Evolutionary conservation across 2,329 filamentous ascomycete species (phyloP).

Genomic region (Aurifilum marmelostoma): DNA sequence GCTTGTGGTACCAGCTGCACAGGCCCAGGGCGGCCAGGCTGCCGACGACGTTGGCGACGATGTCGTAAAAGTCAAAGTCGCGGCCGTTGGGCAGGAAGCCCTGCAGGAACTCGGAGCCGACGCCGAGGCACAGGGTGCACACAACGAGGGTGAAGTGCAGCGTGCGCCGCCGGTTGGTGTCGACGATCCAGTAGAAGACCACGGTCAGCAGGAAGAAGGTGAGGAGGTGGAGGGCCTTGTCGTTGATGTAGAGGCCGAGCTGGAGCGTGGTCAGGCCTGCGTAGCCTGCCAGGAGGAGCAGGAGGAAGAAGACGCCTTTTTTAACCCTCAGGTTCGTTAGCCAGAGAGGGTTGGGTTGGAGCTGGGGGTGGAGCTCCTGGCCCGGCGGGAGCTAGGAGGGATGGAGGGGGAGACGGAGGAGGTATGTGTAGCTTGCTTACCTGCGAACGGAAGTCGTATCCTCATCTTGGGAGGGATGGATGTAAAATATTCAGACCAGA

Average conservation of each 20-base stretch:
- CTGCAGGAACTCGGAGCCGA: constrained; percentile 78
- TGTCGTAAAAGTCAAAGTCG: constrained; percentile 77
- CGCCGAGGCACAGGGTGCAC: constrained; percentile 72
- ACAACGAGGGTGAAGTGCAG: constrained; percentile 81
- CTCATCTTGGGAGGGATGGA: constrained; percentile 60
- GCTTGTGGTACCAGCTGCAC: constrained; percentile 90
- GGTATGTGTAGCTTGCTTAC: constrained; percentile 53
- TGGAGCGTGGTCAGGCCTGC: constrained; percentile 73
- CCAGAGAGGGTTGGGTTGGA: background rate
- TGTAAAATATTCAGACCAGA: background rate
- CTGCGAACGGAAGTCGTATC: constrained; percentile 86
- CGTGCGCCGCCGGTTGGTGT: constrained; percentile 83
- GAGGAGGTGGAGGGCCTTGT: constrained; percentile 85
- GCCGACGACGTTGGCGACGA: constrained; percentile 84
- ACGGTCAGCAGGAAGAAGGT: constrained; percentile 90
- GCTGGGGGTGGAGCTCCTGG: background rate
- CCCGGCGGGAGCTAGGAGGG: background rate
- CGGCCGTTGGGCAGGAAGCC: constrained; percentile 74
- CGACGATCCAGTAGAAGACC: constrained; percentile 95
- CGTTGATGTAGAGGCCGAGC: constrained; percentile 67
- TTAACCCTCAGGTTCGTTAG: background rate
- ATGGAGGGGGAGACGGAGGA: background rate
- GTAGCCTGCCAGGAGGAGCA: constrained; percentile 78
- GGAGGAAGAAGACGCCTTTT: constrained; percentile 67
- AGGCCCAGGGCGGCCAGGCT: constrained; percentile 72